Evolutionary conservation across 192 early-diverging fungal species (phyloP).

Genomic region (Coemansia brasiliensis): DNA sequence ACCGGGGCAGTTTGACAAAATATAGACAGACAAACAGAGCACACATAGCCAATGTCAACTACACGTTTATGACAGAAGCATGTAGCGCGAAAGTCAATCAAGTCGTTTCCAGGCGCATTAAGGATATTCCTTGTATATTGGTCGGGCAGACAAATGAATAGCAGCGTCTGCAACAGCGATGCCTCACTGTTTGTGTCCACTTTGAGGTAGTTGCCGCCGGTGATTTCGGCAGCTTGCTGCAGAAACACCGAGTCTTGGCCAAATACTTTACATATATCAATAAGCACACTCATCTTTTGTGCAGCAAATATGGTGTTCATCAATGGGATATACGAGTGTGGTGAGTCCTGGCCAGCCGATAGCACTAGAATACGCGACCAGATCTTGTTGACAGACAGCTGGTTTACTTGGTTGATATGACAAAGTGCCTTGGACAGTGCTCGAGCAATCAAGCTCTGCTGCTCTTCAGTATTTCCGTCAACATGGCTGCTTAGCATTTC

Average conservation of each 20-base stretch:
- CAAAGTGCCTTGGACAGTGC: constrained; percentile 54
- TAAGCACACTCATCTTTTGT: constrained; percentile 83
- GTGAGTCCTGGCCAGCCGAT: constrained; percentile 82
- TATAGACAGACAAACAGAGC: constrained; percentile 95
- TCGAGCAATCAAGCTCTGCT: constrained; percentile 38
- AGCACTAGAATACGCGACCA: constrained; percentile 81
- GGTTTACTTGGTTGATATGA: constrained; percentile 39
- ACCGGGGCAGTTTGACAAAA: constrained; percentile 73
- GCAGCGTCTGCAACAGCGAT: constrained; percentile 76
- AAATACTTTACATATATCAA: constrained; percentile 87
- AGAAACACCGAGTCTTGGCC: constrained; percentile 83
- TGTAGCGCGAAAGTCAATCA: constrained; percentile 90
- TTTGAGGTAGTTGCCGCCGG: constrained; percentile 80
- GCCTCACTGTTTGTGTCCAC: constrained; percentile 63
- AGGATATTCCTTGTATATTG: constrained; percentile 71
- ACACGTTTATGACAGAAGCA: constrained; percentile 97
- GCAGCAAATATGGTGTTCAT: constrained; percentile 99
- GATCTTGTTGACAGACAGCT: constrained; percentile 17
- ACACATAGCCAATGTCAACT: constrained; percentile 94
- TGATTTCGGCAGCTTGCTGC: constrained; percentile 89
- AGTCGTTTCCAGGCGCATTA: constrained; percentile 70
- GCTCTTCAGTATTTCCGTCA: constrained; percentile 10
- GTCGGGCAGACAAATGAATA: constrained; percentile 83
- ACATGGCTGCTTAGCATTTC: constrained; percentile 11
- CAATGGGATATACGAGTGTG: constrained; percentile 89